These are phyloP conservation scores for Corniculantispora saksenae DNA, from an alignment of 2,329 filamentous ascomycete species.

Conservation along the genomic window DNA sequence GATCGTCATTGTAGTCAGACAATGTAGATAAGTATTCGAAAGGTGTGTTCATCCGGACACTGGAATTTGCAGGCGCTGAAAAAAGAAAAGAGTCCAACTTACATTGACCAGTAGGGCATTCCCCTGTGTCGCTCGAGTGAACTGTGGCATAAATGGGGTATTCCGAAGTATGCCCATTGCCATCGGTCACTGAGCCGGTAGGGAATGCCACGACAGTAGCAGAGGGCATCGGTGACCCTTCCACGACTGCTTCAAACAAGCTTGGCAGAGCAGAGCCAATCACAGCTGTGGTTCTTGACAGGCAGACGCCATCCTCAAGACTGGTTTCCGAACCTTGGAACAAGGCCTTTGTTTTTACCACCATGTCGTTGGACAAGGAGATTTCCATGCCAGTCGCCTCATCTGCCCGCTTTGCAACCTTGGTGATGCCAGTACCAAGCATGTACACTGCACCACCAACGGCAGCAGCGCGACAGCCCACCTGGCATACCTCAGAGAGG, in stretches of 20 bases:
- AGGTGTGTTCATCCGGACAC: slow-evolving; percentile 79
- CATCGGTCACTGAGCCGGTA: slow-evolving; percentile 44
- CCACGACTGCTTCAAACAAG: slow-evolving; percentile 70
- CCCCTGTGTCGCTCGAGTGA: slow-evolving; percentile 88
- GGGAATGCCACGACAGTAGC: slow-evolving; percentile 72
- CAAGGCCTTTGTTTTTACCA: slow-evolving; percentile 56
- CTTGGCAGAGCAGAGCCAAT: slow-evolving; percentile 64
- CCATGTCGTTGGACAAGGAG: slow-evolving; percentile 57
- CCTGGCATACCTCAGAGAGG: slow-evolving; percentile 83
- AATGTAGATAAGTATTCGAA: slow-evolving; percentile 99
- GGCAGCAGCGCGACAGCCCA: slow-evolving; percentile 84
- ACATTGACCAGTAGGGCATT: slow-evolving; percentile 89
- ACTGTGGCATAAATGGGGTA: slow-evolving; percentile 62
- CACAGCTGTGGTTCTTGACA: slow-evolving; percentile 67
- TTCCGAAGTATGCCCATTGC: slow-evolving; percentile 35
- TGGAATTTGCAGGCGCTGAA: slow-evolving; percentile 25
- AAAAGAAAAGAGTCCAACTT: slow-evolving; percentile 51
- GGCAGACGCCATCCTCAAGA: slow-evolving; percentile 31
- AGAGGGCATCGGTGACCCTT: slow-evolving; percentile 75
- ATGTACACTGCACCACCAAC: slow-evolving; percentile 92
- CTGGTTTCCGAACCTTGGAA: slow-evolving; percentile 45
- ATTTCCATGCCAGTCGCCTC: slow-evolving; percentile 41
- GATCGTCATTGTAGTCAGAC: slow-evolving; percentile 93
- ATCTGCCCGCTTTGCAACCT: slow-evolving; percentile 26
- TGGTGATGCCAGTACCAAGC: slow-evolving; percentile 67